A percentile compares a stretch with the other conserved stretches of the same genome.
phyloP scores from a whole-genome alignment of 1,284 basidiomycete genomes.

The Cystobasidium sp. region DNA sequence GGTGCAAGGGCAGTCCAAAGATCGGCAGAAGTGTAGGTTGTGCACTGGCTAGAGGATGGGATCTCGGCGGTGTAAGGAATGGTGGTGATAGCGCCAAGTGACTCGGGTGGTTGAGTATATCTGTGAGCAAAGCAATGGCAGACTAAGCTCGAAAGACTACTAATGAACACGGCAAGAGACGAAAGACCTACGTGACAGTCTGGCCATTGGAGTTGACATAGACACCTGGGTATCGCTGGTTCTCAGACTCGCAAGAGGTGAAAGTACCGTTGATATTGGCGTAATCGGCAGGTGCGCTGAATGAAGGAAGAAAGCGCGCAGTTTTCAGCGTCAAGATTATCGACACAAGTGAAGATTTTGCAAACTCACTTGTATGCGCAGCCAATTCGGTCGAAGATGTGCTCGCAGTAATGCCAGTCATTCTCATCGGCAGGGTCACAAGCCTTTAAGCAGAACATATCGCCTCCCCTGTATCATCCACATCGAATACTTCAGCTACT shows the following conservation, averaged over 20 bases:
- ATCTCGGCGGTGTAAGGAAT: constrained; percentile 68
- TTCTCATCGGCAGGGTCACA: constrained; percentile 37
- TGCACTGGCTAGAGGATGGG: constrained; percentile 69
- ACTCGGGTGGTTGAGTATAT: constrained; percentile 68
- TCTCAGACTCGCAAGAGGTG: constrained; percentile 48
- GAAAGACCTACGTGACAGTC: constrained; percentile 45
- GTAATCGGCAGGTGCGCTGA: constrained; percentile 47
- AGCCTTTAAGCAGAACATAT: constrained; percentile 44
- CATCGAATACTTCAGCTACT: neutral
- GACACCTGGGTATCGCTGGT: constrained; percentile 49
- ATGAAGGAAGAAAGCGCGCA: neutral
- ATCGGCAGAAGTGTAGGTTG: constrained; percentile 63
- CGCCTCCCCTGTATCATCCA: constrained; percentile 9
- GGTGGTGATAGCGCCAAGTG: constrained; percentile 63
- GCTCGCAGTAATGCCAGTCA: constrained; percentile 44
- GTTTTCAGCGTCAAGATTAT: no score
- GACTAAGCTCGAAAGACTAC: neutral
- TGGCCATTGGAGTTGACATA: constrained; percentile 37
- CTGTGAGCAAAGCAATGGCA: neutral
- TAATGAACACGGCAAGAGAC: neutral
- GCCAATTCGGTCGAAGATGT: constrained; percentile 48
- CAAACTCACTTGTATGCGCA: constrained; percentile 35
- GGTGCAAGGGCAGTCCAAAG: constrained; percentile 60
- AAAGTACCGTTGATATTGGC: constrained; percentile 49
- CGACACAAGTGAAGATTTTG: neutral